phyloP scores from a whole-genome alignment of 352 stramenopile species.

The Globisporangium carolinianum region DNA sequence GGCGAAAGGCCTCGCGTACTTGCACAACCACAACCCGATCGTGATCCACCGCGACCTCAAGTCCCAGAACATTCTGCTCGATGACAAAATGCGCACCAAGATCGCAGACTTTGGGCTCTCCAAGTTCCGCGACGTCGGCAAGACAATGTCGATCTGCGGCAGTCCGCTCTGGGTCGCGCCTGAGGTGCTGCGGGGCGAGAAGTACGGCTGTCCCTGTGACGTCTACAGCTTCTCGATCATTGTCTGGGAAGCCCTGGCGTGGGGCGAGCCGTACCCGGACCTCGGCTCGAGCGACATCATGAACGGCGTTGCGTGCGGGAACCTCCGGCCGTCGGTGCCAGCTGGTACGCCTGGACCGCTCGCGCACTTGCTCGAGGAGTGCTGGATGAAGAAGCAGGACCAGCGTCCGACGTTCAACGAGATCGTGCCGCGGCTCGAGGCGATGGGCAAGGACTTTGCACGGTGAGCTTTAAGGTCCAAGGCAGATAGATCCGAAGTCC shows the following conservation, averaged over 20 bases:
- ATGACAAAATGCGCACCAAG: slow-evolving; percentile 83
- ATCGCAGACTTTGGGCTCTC: slow-evolving; percentile 79
- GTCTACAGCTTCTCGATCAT: slow-evolving; percentile 90
- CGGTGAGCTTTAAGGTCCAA: background rate
- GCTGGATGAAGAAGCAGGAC: slow-evolving; percentile 83
- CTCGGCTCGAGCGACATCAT: slow-evolving; percentile 81
- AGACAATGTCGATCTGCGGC: slow-evolving; percentile 84
- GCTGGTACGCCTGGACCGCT: slow-evolving; percentile 51
- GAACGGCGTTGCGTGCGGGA: slow-evolving; percentile 74
- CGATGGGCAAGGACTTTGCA: slow-evolving; percentile 71
- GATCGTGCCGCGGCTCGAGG: slow-evolving; percentile 71
- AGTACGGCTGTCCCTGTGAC: slow-evolving; percentile 75
- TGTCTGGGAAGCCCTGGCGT: slow-evolving; percentile 78
- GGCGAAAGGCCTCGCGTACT: slow-evolving; percentile 92
- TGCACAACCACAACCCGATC: slow-evolving; percentile 96
- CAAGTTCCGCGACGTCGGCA: slow-evolving; percentile 81
- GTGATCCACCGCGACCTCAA: slow-evolving; percentile 95
- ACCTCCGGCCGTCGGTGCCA: slow-evolving; percentile 61
- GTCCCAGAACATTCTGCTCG: slow-evolving; percentile 73
- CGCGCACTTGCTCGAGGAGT: slow-evolving; percentile 62
- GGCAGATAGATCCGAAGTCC: too few relatives aligned
- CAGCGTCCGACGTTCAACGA: slow-evolving; percentile 77
- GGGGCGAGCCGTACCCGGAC: slow-evolving; percentile 74
- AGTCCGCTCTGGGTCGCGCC: slow-evolving; percentile 76
- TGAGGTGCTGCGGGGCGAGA: slow-evolving; percentile 74